These are phyloP conservation scores for Thermothielavioides terrestris DNA, from an alignment of 495 filamentous ascomycete genomes.

Conservation along the genomic window DNA sequence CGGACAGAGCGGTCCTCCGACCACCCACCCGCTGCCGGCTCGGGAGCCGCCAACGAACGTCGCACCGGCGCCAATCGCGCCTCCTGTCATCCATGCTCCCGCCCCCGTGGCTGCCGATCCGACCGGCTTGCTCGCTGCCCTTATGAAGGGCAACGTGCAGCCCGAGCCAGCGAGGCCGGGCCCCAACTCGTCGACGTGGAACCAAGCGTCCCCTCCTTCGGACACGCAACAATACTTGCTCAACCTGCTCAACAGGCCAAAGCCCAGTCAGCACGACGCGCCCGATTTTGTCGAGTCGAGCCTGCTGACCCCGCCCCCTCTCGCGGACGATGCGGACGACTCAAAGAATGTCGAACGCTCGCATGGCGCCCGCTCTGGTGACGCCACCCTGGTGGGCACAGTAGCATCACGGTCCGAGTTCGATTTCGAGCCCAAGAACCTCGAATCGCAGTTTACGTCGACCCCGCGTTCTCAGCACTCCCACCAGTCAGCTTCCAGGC, in stretches of 20 bases:
- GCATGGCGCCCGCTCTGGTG: constrained; percentile 15
- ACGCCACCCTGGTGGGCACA: constrained; percentile 21
- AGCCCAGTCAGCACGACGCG: constrained; percentile 43
- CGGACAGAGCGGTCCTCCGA: constrained; percentile 36
- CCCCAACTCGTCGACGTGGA: constrained; percentile 27
- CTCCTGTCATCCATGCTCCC: constrained; percentile 38
- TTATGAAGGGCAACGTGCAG: constrained; percentile 43
- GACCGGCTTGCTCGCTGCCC: constrained; percentile 43
- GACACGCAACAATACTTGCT: constrained; percentile 47
- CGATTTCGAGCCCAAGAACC: constrained; percentile 27
- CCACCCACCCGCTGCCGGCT: constrained; percentile 11
- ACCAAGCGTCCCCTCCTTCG: constrained; percentile 31
- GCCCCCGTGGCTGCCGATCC: constrained; percentile 40
- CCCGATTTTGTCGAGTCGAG: constrained; percentile 33
- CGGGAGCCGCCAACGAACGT: constrained; percentile 15
- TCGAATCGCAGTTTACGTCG: constrained; percentile 33
- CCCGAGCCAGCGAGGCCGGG: constrained; percentile 33
- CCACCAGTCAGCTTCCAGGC: constrained; percentile 22
- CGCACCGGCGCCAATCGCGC: constrained; percentile 14
- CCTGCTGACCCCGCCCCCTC: constrained; percentile 33
- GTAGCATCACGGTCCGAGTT: constrained; percentile 28
- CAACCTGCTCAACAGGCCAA: constrained; percentile 44
- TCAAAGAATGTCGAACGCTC: constrained; percentile 12
- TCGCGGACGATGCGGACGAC: constrained; percentile 27
- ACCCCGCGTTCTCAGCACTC: constrained; percentile 34